Conservation (phyloP, 768 basidiomycete species). For the Obba rivulosa region DNA sequence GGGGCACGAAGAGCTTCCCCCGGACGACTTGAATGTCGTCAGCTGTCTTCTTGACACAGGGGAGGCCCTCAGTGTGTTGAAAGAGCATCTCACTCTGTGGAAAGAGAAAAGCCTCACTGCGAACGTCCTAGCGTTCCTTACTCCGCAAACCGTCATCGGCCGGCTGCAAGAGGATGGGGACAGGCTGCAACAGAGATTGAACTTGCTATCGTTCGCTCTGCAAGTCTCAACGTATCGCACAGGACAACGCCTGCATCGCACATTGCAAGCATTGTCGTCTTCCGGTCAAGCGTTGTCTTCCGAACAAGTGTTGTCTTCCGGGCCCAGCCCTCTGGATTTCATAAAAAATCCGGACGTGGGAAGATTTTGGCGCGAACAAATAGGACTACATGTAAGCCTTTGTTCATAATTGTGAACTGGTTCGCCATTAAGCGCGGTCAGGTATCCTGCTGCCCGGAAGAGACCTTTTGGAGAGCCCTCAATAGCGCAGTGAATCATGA, state of each 20-base stretch:
- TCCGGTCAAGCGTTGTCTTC: background rate
- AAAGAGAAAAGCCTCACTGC: background rate
- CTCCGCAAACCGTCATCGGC: background rate
- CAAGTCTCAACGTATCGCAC: background rate
- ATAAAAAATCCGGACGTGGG: background rate
- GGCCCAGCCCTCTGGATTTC: background rate
- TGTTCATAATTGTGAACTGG: too few relatives aligned
- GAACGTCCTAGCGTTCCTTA: background rate
- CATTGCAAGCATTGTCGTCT: background rate
- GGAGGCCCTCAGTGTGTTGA: background rate
- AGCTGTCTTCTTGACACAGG: background rate
- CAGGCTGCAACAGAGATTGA: background rate
- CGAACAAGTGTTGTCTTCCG: too few relatives aligned
- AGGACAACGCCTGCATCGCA: background rate
- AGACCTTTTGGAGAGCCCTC: background rate
- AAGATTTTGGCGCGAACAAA: background rate
- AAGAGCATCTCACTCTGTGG: conserved; percentile 1
- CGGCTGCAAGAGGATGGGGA: background rate
- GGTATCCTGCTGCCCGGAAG: background rate
- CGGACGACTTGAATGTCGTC: background rate
- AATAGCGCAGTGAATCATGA: background rate
- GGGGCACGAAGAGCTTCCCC: background rate
- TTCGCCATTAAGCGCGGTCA: too few relatives aligned
- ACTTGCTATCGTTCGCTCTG: background rate
- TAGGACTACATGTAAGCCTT: background rate